phyloP scores from a whole-genome alignment of 441 rosid genomes.

The Flueggea neowawraea region DNA sequence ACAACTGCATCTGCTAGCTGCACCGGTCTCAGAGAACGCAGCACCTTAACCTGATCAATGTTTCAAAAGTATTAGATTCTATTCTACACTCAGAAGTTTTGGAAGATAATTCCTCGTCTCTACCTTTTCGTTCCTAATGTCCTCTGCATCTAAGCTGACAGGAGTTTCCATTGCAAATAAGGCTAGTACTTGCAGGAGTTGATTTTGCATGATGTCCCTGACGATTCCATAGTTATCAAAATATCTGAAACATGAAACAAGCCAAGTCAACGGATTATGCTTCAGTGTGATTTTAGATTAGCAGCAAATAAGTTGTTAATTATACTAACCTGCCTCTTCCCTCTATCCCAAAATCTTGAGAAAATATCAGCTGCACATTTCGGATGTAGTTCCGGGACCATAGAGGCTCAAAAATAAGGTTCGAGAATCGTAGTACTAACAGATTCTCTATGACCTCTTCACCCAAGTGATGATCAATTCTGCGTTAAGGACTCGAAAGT shows the following conservation, averaged over 20 bases:
- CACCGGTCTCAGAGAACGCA: constrained; percentile 67
- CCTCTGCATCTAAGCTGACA: constrained; percentile 95
- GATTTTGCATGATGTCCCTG: constrained; percentile 94
- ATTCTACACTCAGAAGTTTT: neutral
- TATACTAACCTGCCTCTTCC: constrained; percentile 82
- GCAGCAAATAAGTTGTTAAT: neutral
- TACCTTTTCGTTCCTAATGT: constrained; percentile 88
- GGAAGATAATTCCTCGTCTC: neutral
- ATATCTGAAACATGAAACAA: constrained; percentile 38
- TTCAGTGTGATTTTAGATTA: neutral
- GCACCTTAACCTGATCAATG: constrained; percentile 50
- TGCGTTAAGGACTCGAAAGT: constrained; percentile 25
- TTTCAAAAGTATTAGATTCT: neutral
- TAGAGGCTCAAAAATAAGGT: constrained; percentile 87
- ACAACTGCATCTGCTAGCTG: constrained; percentile 50
- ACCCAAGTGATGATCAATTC: constrained; percentile 95
- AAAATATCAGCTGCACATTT: constrained; percentile 85
- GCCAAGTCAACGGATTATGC: no score
- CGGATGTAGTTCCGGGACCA: constrained; percentile 90
- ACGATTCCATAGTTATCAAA: constrained; percentile 93
- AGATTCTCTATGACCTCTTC: constrained; percentile 93
- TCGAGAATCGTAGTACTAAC: constrained; percentile 88
- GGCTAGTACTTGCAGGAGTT: constrained; percentile 85
- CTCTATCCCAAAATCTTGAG: constrained; percentile 94
- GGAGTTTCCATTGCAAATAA: constrained; percentile 99